Conservation (phyloP, 495 filamentous ascomycete species). For the Tuber melanosporum region DNA sequence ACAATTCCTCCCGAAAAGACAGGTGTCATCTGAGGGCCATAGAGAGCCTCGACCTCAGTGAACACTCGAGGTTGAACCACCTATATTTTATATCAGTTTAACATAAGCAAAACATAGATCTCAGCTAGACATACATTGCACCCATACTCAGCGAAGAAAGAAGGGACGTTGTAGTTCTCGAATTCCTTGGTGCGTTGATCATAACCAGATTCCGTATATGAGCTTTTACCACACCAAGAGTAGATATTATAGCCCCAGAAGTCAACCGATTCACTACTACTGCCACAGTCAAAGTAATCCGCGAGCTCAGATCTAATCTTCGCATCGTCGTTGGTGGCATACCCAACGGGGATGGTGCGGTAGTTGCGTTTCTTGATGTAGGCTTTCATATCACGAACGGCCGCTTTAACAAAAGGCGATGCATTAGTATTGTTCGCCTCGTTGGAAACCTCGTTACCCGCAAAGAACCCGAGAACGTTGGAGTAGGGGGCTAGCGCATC, state of each 20-base stretch:
- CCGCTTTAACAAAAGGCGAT: conserved; percentile 90
- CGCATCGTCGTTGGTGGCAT: conserved; percentile 86
- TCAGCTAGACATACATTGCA: conserved; percentile 57
- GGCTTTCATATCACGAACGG: conserved; percentile 86
- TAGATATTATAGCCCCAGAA: conserved; percentile 99
- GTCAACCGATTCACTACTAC: conserved; percentile 61
- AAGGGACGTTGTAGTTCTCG: conserved; percentile 75
- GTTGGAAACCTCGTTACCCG: conserved; percentile 95
- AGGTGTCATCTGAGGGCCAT: conserved; percentile 66
- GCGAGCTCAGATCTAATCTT: conserved; percentile 71
- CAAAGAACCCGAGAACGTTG: conserved; percentile 93
- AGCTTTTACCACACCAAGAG: conserved; percentile 87
- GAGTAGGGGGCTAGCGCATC: conserved; percentile 70
- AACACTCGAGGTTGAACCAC: conserved; percentile 65
- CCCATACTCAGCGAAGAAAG: conserved; percentile 97
- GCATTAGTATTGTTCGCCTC: conserved; percentile 70
- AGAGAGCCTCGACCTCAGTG: conserved; percentile 79
- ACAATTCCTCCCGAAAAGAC: conserved; percentile 93
- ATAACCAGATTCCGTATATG: conserved; percentile 67
- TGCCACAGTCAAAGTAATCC: conserved; percentile 87
- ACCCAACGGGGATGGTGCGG: conserved; percentile 79
- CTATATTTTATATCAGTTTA: conserved; percentile 28
- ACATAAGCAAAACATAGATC: neutral
- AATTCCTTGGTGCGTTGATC: conserved; percentile 74
- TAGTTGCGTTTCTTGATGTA: conserved; percentile 78